Base-by-base conservation (phyloP, 1,139 yeast species). In the Kodamaea plutei region DNA sequence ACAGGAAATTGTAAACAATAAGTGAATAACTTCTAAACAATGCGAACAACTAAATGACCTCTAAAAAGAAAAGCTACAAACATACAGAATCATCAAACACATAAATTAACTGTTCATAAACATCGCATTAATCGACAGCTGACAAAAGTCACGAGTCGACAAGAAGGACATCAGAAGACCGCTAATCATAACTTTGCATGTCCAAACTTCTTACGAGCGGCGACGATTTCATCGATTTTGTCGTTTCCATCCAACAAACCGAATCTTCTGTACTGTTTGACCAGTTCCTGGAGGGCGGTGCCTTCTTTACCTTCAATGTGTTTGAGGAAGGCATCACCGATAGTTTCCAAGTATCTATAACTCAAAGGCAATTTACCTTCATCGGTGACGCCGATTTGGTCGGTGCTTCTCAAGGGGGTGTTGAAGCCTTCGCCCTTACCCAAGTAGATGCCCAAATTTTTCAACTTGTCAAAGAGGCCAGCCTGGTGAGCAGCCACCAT, bases 341-440 rank as follows among this genome's bases (percentile, higher is more conserved):
- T 60, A 40, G 69, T 66, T 26, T 71, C 65, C 43, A 72, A 69
- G 50, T 72, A 78, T 34, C 69, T 74, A 50, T 73, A 76, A 40
- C 65, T 68, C 41, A 78, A 56, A 28, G 63, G 56, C 38, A 78
- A 70, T 52, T 69, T 69, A 12, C 54, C 53, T 15, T 40, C 40
- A 25, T 37, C 38, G 9, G 38, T 34, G 24, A 41, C 38, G 23
- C 62, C 65, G 31, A 54, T 44, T 31, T 56, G 36, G 28, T 77
- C 27, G 15, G 19, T 17, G 22, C 47, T 51, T 7, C 9, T 9
- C 33, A 79, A 47, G 8, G 83, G 82, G 15, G 88, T 77, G 45
- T 73, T 73, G 58, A 66, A 91, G 20, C 97, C 97, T 64, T 91
- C 97, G 33, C 93, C 95, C 8, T 63, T 60, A 16, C 72, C 72